Evolutionary conservation across 1,139 yeast species (phyloP), one percentile per base, ranked within the genome.

Genomic region (Candida dubliniensis): DNA sequence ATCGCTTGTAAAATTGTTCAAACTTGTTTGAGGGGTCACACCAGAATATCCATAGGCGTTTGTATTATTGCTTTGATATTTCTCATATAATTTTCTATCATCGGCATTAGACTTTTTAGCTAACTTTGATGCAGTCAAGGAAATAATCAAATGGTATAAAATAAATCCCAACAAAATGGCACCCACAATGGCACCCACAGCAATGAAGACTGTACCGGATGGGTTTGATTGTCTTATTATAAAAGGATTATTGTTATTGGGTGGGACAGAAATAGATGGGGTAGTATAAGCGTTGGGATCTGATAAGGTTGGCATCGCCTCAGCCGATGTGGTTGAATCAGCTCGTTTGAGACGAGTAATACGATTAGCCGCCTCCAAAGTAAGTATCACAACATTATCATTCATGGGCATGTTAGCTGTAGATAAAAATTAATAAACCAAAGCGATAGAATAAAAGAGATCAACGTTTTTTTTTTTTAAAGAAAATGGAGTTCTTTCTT

Each of bases 151-250:
- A 56, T 60, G 76, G 56, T 64, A 74, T 42, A 67, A 51, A 47
- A 75, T 61, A 43, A 79, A 72, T 4, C 71, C 76, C 43, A 77
- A 54, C 25, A 75, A 64, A 12, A 82, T 65, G 24, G 77, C 80
- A 1, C 84, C 87, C 3, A 84, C 80, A 36, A 83, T 71, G 10
- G 84, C 72, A 0, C 95, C 96, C 26, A 86, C 85, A 0, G 87
- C 87, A 48, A 87, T 87, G 63, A 87, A 87, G 2, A 87, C 90
- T 0, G 93, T 84, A 1, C 96, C 95, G 42, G 77, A 72, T 1
- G 89, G 87, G 42, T 74, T 69, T 30, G 58, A 61, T 10, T 79
- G 67, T 41, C 71, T 64, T 50, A 75, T 63, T 31, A 87, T 71
- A 57, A 75, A 82, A 9, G 96, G 96, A 61, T 87, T 87, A 40